These are phyloP conservation scores for Candida ipomoeae DNA, from an alignment of 805 yeast genomes.

Conservation along the genomic window DNA sequence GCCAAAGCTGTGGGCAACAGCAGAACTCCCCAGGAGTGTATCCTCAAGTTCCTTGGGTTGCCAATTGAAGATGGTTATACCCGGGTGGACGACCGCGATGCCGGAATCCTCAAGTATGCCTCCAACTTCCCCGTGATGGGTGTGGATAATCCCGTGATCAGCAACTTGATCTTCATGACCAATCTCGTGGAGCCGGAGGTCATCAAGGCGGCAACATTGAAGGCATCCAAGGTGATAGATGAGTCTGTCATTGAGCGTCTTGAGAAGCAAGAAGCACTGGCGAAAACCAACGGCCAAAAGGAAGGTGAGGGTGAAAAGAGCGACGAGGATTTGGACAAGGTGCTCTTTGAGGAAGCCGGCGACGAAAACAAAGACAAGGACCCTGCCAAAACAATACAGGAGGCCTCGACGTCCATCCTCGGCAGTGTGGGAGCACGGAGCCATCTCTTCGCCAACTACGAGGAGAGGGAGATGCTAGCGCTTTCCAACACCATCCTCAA, in stretches of 20 bases:
- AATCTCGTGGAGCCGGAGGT: slow-evolving; percentile 82
- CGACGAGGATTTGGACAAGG: slow-evolving; percentile 1
- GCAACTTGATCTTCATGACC: slow-evolving; percentile 85
- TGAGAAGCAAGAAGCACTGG: slow-evolving; percentile 5
- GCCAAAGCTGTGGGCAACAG: slow-evolving; percentile 60
- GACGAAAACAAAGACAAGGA: slow-evolving; percentile 4
- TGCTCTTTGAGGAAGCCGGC: slow-evolving; percentile 7
- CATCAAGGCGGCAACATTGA: slow-evolving; percentile 73
- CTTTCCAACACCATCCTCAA: slow-evolving; percentile 55
- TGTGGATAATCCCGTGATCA: slow-evolving; percentile 88
- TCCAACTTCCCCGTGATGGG: slow-evolving; percentile 81
- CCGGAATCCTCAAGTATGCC: slow-evolving; percentile 64
- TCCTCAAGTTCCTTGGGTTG: slow-evolving; percentile 69
- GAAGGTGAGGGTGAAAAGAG: slow-evolving; percentile 1
- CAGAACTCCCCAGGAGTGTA: slow-evolving; percentile 73
- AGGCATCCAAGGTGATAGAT: slow-evolving; percentile 53
- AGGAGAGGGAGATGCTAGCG: slow-evolving; percentile 71
- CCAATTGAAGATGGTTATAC: slow-evolving; percentile 78
- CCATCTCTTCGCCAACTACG: slow-evolving; percentile 73
- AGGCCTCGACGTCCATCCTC: slow-evolving; percentile 65
- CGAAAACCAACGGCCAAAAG: slow-evolving; percentile 1
- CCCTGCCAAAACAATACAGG: slow-evolving; percentile 37
- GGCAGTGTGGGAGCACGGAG: slow-evolving; percentile 77
- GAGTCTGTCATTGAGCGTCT: neutral
- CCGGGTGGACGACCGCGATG: slow-evolving; percentile 51